phyloP scores from a whole-genome alignment of 169 alveolate genomes.

The Cryptosporidium tyzzeri region DNA sequence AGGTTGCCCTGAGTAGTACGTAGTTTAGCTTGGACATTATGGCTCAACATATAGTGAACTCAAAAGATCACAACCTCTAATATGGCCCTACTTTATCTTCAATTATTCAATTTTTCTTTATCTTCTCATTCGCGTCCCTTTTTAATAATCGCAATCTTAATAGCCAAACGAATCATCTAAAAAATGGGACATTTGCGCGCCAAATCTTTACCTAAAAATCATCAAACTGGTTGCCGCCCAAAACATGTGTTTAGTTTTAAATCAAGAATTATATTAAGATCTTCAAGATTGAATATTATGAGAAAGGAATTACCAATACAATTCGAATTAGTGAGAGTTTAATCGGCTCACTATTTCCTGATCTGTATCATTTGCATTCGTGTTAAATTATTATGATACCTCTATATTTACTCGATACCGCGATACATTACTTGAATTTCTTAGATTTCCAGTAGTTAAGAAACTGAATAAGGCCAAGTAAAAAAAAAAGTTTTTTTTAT shows the following conservation, averaged over 20 bases:
- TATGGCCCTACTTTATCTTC: not conserved
- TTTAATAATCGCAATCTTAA: not conserved
- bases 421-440: conserved; percentile 1
- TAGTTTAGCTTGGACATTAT: not conserved
- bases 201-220: not conserved
- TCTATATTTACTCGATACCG: not conserved
- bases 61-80: not conserved
- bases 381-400: too few species aligned
- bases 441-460: not conserved
- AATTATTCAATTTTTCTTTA: not conserved
- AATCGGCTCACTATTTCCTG: not conserved
- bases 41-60: not conserved
- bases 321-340: too few species aligned
- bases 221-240: not conserved
- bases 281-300: too few species aligned
- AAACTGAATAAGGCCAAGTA: not conserved
- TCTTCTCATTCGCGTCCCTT: not conserved
- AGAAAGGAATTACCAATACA: too few species aligned
- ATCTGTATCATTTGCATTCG: not conserved
- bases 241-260: not conserved
- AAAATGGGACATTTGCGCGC: conserved; percentile 8
- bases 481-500: not conserved
- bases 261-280: too few species aligned
- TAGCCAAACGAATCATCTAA: conserved; percentile 26
- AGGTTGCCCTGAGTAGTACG: not conserved